Conservation (phyloP, 2,329 filamentous ascomycete genomes). For the Gliomastix tumulicola region DNA sequence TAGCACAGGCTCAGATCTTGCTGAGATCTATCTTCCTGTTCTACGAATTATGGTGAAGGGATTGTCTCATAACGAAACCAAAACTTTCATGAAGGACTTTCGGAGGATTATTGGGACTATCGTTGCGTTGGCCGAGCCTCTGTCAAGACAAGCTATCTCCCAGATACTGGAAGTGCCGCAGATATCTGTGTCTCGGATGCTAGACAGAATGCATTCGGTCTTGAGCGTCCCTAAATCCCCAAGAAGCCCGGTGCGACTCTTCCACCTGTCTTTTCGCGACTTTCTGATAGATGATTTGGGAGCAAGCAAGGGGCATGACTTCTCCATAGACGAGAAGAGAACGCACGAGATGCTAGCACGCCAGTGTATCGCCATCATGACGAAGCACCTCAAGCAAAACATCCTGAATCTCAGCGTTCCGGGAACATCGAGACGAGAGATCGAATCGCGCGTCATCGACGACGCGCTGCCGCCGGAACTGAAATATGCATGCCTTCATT, state of each 20-base stretch:
- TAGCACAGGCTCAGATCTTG: conserved; percentile 4
- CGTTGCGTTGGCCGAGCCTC: background rate
- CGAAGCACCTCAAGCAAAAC: background rate
- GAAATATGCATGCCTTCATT: background rate
- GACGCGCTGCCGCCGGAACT: background rate
- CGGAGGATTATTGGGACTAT: background rate
- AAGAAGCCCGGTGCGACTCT: background rate
- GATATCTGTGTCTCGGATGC: background rate
- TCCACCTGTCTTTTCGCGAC: conserved; percentile 25
- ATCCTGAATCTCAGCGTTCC: background rate
- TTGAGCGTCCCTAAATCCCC: background rate
- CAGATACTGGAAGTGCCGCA: background rate
- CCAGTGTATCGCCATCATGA: background rate
- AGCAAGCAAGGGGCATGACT: conserved; percentile 11
- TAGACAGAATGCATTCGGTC: background rate
- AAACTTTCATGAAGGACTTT: background rate
- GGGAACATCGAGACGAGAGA: background rate
- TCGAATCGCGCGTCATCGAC: background rate
- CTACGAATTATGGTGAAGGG: conserved; percentile 5
- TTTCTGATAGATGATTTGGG: conserved; percentile 21
- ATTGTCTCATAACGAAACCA: background rate
- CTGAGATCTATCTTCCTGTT: conserved; percentile 11
- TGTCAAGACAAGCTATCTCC: background rate
- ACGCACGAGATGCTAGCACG: background rate
- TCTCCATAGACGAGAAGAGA: conserved; percentile 26